phyloP scores from a whole-genome alignment of 1,139 yeast genomes.

The Blastobotrys ciferrii region DNA sequence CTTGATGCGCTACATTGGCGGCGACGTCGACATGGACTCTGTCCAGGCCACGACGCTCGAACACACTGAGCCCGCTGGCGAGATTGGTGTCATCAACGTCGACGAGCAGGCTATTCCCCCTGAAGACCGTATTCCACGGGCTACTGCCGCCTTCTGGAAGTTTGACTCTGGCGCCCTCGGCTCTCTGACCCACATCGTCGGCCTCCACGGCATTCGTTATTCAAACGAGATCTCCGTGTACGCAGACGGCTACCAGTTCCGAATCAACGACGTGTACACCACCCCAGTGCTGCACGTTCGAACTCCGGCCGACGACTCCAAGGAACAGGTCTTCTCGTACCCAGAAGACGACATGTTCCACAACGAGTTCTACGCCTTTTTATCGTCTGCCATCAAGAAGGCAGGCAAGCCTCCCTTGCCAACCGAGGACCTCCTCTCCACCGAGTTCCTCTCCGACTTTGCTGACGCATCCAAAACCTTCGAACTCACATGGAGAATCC shows the following conservation, averaged over 20 bases:
- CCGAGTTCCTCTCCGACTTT: constrained; percentile 17
- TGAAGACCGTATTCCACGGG: constrained; percentile 25
- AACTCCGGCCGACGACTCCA: constrained; percentile 19
- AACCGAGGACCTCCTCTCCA: constrained; percentile 4
- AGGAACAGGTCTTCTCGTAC: constrained; percentile 17
- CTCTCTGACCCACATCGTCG: constrained; percentile 23
- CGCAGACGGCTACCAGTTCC: constrained; percentile 27
- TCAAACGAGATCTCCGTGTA: constrained; percentile 25
- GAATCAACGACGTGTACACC: constrained; percentile 25
- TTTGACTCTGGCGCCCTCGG: constrained; percentile 26
- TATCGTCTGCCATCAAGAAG: constrained; percentile 16
- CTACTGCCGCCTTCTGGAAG: constrained; percentile 26
- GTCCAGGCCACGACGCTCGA: constrained; percentile 22
- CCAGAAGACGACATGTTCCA: constrained; percentile 22
- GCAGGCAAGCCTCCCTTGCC: constrained; percentile 15
- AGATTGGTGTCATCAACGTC: constrained; percentile 20
- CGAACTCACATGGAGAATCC: constrained; percentile 22
- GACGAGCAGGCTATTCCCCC: constrained; percentile 24
- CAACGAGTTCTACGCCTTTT: constrained; percentile 20
- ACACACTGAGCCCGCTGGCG: constrained; percentile 25
- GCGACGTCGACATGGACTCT: constrained; percentile 24
- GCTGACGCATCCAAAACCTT: constrained; percentile 22
- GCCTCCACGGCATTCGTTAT: constrained; percentile 25
- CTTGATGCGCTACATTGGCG: constrained; percentile 24
- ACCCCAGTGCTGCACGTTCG: constrained; percentile 26